Evolutionary conservation across 768 basidiomycete species (phyloP), one percentile per base, ranked within the genome.

Genomic region (Panellus pusillus): DNA sequence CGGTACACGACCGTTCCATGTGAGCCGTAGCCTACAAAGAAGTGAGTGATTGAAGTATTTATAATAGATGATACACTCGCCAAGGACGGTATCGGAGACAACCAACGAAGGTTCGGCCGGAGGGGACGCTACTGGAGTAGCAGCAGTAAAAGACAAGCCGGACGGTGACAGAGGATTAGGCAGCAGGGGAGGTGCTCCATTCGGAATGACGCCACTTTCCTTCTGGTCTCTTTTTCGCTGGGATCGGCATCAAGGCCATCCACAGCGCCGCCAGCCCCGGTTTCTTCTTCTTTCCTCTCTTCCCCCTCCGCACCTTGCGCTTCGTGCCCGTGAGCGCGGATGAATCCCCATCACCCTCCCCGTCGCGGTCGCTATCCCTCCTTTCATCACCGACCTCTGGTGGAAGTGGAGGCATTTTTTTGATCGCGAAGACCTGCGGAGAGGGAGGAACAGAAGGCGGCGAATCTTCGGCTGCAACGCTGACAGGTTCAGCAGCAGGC

Each of bases 1-100:
- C 89, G 82, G 72, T 84, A 93, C 3, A 99, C 97, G 38, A 98
- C 90, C 0, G 97, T 99, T 6, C 97, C 97, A 65, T 98, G 94
- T 0, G 94, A 98, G 3, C 95, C 95, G 62, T 89, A 93, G 4
- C 95, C 95, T 97, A 44, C 47, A n/a, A 14, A 7, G 17, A 24
- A 4, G 54, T 55, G 32, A 65, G 52, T 13, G 44, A 52, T 28
- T 29, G 20, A 19, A 46, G 51, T 29, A 38, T 29, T 27, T 39
- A 12, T 13, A 55, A 6, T 17, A 15, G 44, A 35, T 18, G 28
- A 52, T 19, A 24, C 27, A 56, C 81, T 60, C 63, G 90, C 91
- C 91, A 29, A 93, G 78, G 39, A 92, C 73, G 1, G 75, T 79
- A 43, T 92, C 88, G 6, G 90, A 89, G 14, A 93, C 84, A 18